phyloP scores from a whole-genome alignment of 192 early-diverging fungal species.

The Coemansia sp. region DNA sequence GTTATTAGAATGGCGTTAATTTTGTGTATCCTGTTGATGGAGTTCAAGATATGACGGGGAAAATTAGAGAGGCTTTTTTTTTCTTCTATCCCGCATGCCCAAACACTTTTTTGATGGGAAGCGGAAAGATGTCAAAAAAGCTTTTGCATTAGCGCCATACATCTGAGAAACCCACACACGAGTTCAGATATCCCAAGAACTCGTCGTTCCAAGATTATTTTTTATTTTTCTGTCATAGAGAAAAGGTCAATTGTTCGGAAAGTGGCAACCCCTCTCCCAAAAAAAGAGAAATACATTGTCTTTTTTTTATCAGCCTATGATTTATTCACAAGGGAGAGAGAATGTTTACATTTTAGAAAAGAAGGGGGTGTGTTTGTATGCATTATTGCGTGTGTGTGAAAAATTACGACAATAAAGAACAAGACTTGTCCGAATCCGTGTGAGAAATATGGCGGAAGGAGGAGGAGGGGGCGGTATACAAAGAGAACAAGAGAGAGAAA shows the following conservation, averaged over 20 bases:
- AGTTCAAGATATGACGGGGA: background rate
- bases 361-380: background rate
- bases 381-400: too few species aligned
- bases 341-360: background rate
- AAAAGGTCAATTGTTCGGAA: background rate
- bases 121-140: background rate
- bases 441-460: too few species aligned
- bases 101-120: background rate
- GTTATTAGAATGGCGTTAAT: background rate
- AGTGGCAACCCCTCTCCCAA: background rate
- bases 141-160: background rate
- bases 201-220: background rate
- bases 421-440: too few species aligned
- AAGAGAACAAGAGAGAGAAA: too few species aligned
- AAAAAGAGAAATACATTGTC: background rate
- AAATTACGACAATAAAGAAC: too few species aligned
- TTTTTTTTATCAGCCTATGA: background rate
- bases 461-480: too few species aligned
- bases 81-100: background rate
- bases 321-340: background rate
- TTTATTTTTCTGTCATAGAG: background rate
- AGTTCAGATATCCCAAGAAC: background rate
- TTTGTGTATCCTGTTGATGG: background rate
- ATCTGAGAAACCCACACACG: background rate
- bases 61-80: background rate